A percentile compares a stretch with the other conserved stretches of the same genome.
Evolutionary conservation across 2,329 filamentous ascomycete species (phyloP).

Genomic region (Phialemonium atrogriseum): DNA sequence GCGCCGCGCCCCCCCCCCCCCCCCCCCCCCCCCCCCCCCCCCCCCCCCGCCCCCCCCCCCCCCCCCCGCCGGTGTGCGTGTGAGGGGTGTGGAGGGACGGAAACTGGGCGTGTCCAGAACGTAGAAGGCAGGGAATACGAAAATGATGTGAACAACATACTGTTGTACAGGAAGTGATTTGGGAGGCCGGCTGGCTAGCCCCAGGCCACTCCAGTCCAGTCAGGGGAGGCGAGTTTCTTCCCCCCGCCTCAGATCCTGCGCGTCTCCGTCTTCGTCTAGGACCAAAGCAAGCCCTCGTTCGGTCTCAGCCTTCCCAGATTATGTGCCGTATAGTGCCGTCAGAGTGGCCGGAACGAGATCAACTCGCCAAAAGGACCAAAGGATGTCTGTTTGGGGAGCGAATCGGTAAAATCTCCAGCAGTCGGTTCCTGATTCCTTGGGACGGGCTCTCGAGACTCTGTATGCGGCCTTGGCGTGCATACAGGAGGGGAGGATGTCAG

Average conservation of each 20-base stretch:
- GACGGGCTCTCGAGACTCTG: conserved; percentile 20
- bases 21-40: no score
- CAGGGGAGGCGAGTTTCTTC: background rate
- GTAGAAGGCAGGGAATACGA: conserved; percentile 2
- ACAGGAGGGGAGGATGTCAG: conserved; percentile 20
- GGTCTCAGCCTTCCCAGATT: conserved; percentile 6
- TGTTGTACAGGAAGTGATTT: conserved; percentile 2
- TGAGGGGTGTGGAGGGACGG: conserved; percentile 1
- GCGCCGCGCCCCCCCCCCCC: no score
- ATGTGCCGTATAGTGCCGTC: conserved; percentile 23
- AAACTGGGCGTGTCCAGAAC: background rate
- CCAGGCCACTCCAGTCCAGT: conserved; percentile 1
- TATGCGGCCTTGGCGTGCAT: conserved; percentile 31
- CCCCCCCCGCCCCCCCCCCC: no score
- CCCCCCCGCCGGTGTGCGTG: no score
- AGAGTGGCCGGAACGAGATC: conserved; percentile 21
- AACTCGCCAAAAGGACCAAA: conserved; percentile 30
- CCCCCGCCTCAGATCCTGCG: background rate
- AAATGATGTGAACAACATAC: no score
- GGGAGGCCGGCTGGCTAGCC: conserved; percentile 1
- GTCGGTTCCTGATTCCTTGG: conserved; percentile 16
- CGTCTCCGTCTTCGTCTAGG: background rate
- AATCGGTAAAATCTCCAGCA: conserved; percentile 18
- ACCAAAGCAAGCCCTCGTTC: background rate
- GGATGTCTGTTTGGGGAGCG: conserved; percentile 25